These are phyloP conservation scores for Fusarium mangiferae DNA, from an alignment of 2,329 filamentous ascomycete species.

Conservation along the genomic window DNA sequence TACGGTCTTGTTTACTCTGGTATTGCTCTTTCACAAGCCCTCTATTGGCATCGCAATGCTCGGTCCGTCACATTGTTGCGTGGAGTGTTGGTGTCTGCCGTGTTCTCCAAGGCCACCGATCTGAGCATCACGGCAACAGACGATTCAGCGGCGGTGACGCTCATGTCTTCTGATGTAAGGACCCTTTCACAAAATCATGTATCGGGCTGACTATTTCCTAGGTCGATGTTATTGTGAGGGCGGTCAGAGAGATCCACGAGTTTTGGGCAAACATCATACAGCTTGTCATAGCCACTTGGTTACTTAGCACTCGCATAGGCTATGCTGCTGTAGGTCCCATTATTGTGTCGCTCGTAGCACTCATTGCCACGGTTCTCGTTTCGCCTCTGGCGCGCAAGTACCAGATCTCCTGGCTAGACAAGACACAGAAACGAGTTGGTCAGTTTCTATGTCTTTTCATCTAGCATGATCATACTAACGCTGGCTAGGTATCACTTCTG, in stretches of 20 bases:
- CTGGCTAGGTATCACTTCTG: constrained; percentile 42
- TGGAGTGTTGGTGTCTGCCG: constrained; percentile 46
- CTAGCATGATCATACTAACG: background rate
- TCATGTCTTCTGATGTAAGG: constrained; percentile 55
- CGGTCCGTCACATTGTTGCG: constrained; percentile 48
- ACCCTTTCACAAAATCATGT: background rate
- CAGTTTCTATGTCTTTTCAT: background rate
- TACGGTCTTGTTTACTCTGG: constrained; percentile 48
- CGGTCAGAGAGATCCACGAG: constrained; percentile 50
- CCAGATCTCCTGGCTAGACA: constrained; percentile 41
- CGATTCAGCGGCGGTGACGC: constrained; percentile 51
- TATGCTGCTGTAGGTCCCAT: constrained; percentile 49
- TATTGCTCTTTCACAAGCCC: constrained; percentile 46
- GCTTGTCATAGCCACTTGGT: constrained; percentile 48
- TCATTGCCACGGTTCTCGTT: constrained; percentile 42
- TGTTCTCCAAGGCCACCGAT: constrained; percentile 49
- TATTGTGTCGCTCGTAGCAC: constrained; percentile 43
- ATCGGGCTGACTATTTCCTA: constrained; percentile 6
- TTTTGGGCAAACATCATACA: constrained; percentile 52
- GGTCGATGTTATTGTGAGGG: constrained; percentile 52
- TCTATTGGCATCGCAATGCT: constrained; percentile 48
- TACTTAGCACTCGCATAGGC: constrained; percentile 49
- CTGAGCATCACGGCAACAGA: constrained; percentile 44
- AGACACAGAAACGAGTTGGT: constrained; percentile 45
- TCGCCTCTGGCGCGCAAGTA: constrained; percentile 46